Evolutionary conservation across 73 alveolate genomes (phyloP).

Genomic region (Stentor roeselii): DNA sequence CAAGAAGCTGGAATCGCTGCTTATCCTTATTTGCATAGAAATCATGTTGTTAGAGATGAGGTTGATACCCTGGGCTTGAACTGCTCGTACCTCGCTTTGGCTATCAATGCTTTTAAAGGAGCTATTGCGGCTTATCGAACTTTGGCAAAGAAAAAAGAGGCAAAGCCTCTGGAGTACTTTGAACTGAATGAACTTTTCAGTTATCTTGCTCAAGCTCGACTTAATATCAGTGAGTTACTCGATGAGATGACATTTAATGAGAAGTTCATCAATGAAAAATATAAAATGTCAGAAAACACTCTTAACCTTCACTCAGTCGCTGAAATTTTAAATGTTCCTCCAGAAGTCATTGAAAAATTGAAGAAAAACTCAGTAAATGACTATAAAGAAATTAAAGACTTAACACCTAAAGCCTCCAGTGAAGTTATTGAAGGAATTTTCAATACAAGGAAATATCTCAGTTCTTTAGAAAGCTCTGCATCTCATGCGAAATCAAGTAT

Average conservation of each 20-base stretch:
- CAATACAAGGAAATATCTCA: neutral
- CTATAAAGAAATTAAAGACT: neutral
- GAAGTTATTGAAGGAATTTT: neutral
- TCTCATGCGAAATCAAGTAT: neutral
- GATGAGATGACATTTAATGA: conserved; percentile 16
- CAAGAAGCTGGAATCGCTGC: neutral
- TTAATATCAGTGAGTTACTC: conserved; percentile 2
- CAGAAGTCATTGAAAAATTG: neutral
- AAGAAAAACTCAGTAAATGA: neutral
- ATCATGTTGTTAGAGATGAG: neutral
- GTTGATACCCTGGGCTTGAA: neutral
- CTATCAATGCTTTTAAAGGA: conserved; percentile 11
- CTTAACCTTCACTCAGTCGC: neutral
- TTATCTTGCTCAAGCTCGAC: neutral
- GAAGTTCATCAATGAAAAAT: neutral
- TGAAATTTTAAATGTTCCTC: neutral
- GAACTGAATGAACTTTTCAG: neutral
- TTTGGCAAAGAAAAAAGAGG: neutral
- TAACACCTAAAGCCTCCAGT: neutral
- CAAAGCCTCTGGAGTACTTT: neutral
- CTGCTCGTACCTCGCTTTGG: neutral
- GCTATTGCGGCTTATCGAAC: conserved; percentile 21
- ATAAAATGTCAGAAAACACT: neutral
- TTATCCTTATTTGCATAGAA: neutral
- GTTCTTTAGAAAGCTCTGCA: neutral